Conservation (phyloP, 768 basidiomycete genomes). For the Dioszegia hungarica region DNA sequence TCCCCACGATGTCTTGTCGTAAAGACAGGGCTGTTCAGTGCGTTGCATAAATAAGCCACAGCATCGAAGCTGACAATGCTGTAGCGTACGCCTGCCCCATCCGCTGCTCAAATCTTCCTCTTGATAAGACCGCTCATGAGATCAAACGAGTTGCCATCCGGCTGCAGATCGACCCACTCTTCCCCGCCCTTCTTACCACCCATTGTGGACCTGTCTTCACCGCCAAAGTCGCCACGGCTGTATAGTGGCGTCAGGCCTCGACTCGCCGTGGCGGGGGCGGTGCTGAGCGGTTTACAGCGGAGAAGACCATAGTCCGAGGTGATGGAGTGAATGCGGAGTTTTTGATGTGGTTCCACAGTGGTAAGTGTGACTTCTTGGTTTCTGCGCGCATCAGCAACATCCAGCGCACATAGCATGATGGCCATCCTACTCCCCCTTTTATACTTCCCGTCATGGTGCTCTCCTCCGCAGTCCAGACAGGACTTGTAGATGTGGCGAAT, state of each 20-base stretch:
- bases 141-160: conserved; percentile 96
- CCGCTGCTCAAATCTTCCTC: conserved; percentile 50
- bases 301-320: conserved; percentile 82
- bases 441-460: background rate
- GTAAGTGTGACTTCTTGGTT: conserved; percentile 62
- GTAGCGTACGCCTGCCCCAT: no score
- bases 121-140: conserved; percentile 83
- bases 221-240: conserved; percentile 26
- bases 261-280: background rate
- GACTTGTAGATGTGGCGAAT: no score
- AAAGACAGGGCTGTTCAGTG: no score
- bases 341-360: conserved; percentile 63
- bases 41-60: no score
- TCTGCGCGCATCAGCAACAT: background rate
- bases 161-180: conserved; percentile 80
- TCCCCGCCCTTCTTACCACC: conserved; percentile 35
- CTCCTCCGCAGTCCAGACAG: no score
- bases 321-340: conserved; percentile 75
- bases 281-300: conserved; percentile 57
- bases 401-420: no score
- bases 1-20: no score
- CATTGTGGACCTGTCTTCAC: conserved; percentile 24
- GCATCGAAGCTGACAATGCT: no score
- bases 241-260: conserved; percentile 38
- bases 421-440: conserved; percentile 22